phyloP scores from a whole-genome alignment of 148 eudicot genomes.

The Camellia japonica region DNA sequence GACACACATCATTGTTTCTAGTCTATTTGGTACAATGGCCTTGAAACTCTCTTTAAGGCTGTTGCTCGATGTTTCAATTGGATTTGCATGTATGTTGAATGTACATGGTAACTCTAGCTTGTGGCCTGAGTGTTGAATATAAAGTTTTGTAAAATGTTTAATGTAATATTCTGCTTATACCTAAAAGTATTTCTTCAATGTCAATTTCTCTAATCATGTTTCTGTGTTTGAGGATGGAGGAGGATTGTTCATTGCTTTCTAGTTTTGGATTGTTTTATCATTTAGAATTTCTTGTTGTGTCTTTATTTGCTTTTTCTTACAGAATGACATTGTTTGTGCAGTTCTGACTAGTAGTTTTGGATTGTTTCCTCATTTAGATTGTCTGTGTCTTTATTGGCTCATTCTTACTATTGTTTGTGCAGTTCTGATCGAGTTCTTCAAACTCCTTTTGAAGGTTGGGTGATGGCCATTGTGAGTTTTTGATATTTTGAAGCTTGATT shows the following conservation, averaged over 20 bases:
- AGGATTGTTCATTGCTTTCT: background rate
- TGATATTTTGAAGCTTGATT: slow-evolving; percentile 11
- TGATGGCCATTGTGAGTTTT: slow-evolving; percentile 96
- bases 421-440: slow-evolving; percentile 94
- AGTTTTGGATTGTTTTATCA: background rate
- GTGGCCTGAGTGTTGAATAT: background rate
- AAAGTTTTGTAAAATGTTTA: slow-evolving; percentile 1
- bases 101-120: background rate
- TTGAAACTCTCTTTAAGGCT: slow-evolving; percentile 3
- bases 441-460: slow-evolving; percentile 88
- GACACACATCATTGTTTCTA: background rate
- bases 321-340: slow-evolving; percentile 33
- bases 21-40: background rate
- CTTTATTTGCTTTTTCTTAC: slow-evolving; percentile 13
- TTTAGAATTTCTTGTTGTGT: background rate
- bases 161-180: background rate
- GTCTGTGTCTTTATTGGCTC: slow-evolving; percentile 5
- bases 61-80: slow-evolving; percentile 2
- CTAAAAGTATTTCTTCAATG: background rate
- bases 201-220: background rate
- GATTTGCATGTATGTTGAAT: slow-evolving; percentile 2
- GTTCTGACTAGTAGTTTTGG: slow-evolving; percentile 46
- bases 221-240: background rate
- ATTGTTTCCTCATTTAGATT: background rate
- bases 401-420: slow-evolving; percentile 30